These are phyloP conservation scores for Avicennia marina DNA, from an alignment of 257 asterid genomes.

Conservation along the genomic window DNA sequence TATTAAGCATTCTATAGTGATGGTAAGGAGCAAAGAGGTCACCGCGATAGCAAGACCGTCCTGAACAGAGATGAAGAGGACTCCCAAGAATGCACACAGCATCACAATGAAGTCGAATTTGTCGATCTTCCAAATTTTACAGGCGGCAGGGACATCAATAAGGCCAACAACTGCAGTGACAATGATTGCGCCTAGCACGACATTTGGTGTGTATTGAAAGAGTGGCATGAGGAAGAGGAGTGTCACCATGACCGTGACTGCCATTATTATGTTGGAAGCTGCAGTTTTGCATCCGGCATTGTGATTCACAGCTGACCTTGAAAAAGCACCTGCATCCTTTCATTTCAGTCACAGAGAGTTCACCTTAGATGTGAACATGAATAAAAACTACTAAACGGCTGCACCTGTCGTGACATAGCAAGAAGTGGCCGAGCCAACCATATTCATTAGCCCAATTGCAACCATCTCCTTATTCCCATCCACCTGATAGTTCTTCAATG, in stretches of 20 bases:
- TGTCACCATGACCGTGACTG: conserved; percentile 82
- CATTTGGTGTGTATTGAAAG: conserved; percentile 83
- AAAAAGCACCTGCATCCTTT: conserved; percentile 57
- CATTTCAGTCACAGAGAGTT: no score
- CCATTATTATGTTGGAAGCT: conserved; percentile 75
- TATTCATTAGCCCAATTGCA: conserved; percentile 83
- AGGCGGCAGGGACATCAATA: conserved; percentile 77
- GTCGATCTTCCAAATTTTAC: conserved; percentile 70
- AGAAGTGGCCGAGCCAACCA: conserved; percentile 83
- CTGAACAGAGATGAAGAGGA: conserved; percentile 74
- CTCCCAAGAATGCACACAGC: conserved; percentile 77
- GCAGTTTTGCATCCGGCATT: conserved; percentile 91
- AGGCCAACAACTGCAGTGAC: conserved; percentile 85
- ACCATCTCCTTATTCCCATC: conserved; percentile 96
- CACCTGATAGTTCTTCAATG: conserved; percentile 81
- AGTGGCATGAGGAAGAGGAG: conserved; percentile 97
- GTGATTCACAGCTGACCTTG: conserved; percentile 92
- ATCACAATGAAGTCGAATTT: conserved; percentile 72
- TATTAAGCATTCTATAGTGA: no score
- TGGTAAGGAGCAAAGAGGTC: no score
- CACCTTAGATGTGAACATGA: background rate
- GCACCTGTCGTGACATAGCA: conserved; percentile 82
- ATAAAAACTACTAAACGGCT: no score
- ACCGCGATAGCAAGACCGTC: conserved; percentile 82
- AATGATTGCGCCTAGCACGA: conserved; percentile 76